phyloP scores from a whole-genome alignment of 139 green algal genomes.

The Volvox reticuliferus region DNA sequence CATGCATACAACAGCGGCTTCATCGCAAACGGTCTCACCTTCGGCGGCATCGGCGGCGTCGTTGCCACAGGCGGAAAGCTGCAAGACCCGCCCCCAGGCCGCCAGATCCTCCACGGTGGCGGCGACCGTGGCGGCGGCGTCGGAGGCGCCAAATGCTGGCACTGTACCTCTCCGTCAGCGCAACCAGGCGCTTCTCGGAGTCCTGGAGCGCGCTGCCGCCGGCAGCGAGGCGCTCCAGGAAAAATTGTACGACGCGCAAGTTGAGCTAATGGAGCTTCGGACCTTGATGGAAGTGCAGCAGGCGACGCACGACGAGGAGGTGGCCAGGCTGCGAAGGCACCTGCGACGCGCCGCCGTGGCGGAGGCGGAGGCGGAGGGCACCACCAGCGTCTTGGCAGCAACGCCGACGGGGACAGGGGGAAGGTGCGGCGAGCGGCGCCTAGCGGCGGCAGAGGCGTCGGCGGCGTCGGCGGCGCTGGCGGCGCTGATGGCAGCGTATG shows the following conservation, averaged over 20 bases:
- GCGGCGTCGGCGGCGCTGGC: neutral
- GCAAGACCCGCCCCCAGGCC: neutral
- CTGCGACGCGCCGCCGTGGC: constrained; percentile 10
- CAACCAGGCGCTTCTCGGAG: constrained; percentile 14
- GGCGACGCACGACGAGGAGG: neutral
- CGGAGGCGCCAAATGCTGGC: neutral
- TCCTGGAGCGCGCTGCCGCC: constrained; percentile 23
- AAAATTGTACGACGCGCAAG: constrained; percentile 24
- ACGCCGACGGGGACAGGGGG: neutral
- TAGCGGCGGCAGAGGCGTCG: neutral
- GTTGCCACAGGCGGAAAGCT: no score
- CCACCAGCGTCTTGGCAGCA: no score
- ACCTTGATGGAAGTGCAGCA: constrained; percentile 9
- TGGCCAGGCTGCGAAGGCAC: constrained; percentile 2
- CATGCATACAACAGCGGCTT: no score
- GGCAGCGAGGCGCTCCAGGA: constrained; percentile 27
- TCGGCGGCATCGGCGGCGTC: neutral
- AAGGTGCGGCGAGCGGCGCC: neutral
- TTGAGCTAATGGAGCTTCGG: constrained; percentile 18
- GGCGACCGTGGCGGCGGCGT: neutral
- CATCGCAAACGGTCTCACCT: no score
- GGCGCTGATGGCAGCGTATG: constrained; percentile 15
- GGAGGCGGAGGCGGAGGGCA: neutral
- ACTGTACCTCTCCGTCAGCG: neutral
- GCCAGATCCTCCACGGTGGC: neutral